These are phyloP conservation scores for Aspergillus ruber DNA, from an alignment of 2,329 filamentous ascomycete genomes.

Conservation along the genomic window DNA sequence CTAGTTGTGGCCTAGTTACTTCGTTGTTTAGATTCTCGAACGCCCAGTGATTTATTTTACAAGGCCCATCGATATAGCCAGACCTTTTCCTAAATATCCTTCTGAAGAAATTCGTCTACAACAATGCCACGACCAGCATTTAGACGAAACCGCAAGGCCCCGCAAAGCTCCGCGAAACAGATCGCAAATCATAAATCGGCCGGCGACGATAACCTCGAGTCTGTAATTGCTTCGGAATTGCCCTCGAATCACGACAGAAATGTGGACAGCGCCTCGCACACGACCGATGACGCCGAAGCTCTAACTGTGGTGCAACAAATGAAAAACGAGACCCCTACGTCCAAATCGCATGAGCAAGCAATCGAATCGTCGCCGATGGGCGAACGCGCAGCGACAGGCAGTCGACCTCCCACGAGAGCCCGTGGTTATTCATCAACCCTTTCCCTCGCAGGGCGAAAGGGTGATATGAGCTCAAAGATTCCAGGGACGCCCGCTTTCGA, in stretches of 20 bases:
- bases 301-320: conserved; percentile 15
- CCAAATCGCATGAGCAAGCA: conserved; percentile 25
- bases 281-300: conserved; percentile 6
- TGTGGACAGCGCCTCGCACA: conserved; percentile 3
- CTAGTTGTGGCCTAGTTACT: neutral
- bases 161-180: conserved; percentile 1
- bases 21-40: too few relatives aligned
- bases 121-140: conserved; percentile 24
- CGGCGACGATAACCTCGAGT: conserved; percentile 1
- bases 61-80: too few relatives aligned
- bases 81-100: too few relatives aligned
- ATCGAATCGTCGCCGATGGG: conserved; percentile 30
- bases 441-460: conserved; percentile 32
- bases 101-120: neutral
- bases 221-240: conserved; percentile 2
- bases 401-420: conserved; percentile 30
- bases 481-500: conserved; percentile 38
- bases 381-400: conserved; percentile 26
- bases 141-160: conserved; percentile 18
- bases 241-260: conserved; percentile 1
- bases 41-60: too few relatives aligned
- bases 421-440: conserved; percentile 36
- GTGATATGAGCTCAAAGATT: conserved; percentile 28
- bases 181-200: conserved; percentile 2
- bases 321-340: conserved; percentile 25